phyloP scores from a whole-genome alignment of 2,329 filamentous ascomycete species.

The Davidsoniella eucalypti region DNA sequence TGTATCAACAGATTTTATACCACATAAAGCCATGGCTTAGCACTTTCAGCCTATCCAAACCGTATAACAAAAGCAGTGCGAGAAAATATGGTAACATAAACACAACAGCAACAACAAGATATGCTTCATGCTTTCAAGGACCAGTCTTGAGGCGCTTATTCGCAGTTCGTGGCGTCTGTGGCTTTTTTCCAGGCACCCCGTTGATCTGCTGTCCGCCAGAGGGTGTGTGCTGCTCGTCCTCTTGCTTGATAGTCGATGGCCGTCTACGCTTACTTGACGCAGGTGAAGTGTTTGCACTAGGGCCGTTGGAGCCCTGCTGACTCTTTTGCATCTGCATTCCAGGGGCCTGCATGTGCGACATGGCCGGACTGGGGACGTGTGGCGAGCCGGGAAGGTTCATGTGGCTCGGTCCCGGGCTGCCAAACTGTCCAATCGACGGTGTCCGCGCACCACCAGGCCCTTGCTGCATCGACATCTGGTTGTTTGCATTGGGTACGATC shows the following conservation, averaged over 20 bases:
- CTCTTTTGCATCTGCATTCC: constrained; percentile 51
- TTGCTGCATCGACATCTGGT: constrained; percentile 19
- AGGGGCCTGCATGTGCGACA: constrained; percentile 46
- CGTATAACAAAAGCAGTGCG: background rate
- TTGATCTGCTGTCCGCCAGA: constrained; percentile 32
- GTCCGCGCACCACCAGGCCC: constrained; percentile 26
- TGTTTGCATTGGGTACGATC: constrained; percentile 31
- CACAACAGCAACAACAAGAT: background rate
- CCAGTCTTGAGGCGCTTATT: constrained; percentile 13
- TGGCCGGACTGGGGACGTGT: constrained; percentile 42
- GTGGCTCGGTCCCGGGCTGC: constrained; percentile 42
- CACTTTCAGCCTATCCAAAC: too few relatives aligned
- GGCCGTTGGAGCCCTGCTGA: constrained; percentile 50
- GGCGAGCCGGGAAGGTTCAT: constrained; percentile 44
- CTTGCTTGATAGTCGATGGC: constrained; percentile 39
- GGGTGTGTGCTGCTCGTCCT: constrained; percentile 36
- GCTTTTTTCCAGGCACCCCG: constrained; percentile 37
- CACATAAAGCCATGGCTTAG: too few relatives aligned
- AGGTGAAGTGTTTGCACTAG: constrained; percentile 50
- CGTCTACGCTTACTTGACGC: constrained; percentile 42
- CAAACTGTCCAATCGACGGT: constrained; percentile 39
- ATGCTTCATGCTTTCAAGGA: background rate
- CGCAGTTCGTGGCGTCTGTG: constrained; percentile 38
- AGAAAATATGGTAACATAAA: background rate
- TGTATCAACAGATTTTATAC: too few relatives aligned